Conservation (phyloP, 768 basidiomycete genomes). For the Boletellus sp. region DNA sequence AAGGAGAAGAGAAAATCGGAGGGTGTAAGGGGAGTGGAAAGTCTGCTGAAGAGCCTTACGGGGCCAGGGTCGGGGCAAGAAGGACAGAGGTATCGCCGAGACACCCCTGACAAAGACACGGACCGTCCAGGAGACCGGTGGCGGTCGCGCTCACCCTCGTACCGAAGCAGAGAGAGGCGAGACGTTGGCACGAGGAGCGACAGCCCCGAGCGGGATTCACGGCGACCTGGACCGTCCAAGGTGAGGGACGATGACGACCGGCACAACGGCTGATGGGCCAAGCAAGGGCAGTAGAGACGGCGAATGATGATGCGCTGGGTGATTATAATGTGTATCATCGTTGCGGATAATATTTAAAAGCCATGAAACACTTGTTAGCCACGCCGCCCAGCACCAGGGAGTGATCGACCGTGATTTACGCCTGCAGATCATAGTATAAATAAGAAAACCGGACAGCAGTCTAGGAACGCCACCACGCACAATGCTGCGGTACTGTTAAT, state of each 20-base stretch:
- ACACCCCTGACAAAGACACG: constrained; percentile 11
- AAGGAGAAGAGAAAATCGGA: constrained; percentile 53
- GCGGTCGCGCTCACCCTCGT: constrained; percentile 17
- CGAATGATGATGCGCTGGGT: not conserved
- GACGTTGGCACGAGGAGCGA: constrained; percentile 12
- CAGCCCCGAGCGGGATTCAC: constrained; percentile 17
- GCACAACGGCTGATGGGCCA: constrained; percentile 3
- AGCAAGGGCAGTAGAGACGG: not conserved
- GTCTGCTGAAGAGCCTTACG: constrained; percentile 50
- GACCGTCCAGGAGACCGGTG: constrained; percentile 8
- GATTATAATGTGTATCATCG: not conserved
- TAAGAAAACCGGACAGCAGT: not conserved
- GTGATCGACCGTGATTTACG: not conserved
- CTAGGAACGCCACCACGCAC: too few species aligned
- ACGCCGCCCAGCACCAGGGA: too few species aligned
- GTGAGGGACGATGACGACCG: constrained; percentile 4
- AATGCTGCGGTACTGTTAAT: too few species aligned
- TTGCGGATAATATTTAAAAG: not conserved
- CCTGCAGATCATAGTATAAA: constrained; percentile 1
- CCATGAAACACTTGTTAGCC: not conserved
- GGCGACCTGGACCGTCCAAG: not conserved
- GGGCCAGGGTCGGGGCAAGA: constrained; percentile 22
- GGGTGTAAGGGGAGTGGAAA: constrained; percentile 63
- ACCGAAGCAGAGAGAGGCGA: constrained; percentile 5
- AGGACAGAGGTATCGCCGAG: constrained; percentile 4